Conservation (phyloP, 108 stramenopile genomes). For the Hondaea fermentalgiana region DNA sequence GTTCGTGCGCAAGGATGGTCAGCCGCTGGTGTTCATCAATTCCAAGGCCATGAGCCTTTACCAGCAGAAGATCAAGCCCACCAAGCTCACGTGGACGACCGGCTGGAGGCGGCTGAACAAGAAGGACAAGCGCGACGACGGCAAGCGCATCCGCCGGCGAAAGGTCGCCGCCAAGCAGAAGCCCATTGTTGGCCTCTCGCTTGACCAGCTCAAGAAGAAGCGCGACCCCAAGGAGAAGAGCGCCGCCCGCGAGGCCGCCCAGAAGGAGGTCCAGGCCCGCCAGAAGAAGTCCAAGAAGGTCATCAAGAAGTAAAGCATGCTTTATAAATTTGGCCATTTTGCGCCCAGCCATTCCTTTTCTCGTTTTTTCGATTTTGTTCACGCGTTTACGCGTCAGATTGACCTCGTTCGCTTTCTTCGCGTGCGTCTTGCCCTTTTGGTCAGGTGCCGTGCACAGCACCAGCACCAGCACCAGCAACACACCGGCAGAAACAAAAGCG, state of each 20-base stretch:
- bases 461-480: too few species aligned
- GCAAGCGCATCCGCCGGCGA: slow-evolving; percentile 77
- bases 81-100: slow-evolving; percentile 98
- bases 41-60: slow-evolving; percentile 90
- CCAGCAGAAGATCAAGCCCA: slow-evolving; percentile 94
- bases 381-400: too few species aligned
- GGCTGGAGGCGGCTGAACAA: slow-evolving; percentile 99
- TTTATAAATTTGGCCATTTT: too few species aligned
- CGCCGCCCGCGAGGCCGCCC: slow-evolving; percentile 65
- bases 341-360: too few species aligned
- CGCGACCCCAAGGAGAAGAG: slow-evolving; percentile 69
- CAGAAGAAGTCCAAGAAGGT: slow-evolving; percentile 20
- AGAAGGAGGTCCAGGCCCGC: slow-evolving; percentile 77
- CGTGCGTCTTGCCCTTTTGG: too few species aligned
- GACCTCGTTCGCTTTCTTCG: too few species aligned
- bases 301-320: neutral
- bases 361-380: too few species aligned
- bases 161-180: slow-evolving; percentile 82
- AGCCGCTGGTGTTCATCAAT: slow-evolving; percentile 84
- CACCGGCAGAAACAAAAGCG: too few species aligned
- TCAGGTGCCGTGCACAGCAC: too few species aligned
- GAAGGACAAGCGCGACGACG: slow-evolving; percentile 84
- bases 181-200: slow-evolving; percentile 89
- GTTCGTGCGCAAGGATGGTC: slow-evolving; percentile 95
- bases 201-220: slow-evolving; percentile 95